Conservation (phyloP, 495 filamentous ascomycete genomes). For the Podospora australis region DNA sequence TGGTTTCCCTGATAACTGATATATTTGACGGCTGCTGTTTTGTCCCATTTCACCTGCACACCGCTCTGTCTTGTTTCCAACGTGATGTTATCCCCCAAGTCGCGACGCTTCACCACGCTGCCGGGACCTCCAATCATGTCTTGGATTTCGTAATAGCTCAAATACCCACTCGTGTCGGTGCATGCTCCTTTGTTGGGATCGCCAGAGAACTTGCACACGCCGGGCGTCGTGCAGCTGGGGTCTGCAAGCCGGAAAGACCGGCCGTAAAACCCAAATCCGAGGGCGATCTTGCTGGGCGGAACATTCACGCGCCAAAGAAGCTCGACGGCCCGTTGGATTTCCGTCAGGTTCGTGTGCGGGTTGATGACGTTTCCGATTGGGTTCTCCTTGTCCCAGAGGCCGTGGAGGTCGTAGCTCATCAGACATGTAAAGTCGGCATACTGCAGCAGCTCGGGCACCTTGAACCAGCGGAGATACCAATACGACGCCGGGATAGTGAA, state of each 20-base stretch:
- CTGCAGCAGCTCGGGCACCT: constrained; percentile 33
- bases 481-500: constrained; percentile 44
- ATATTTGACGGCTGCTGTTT: constrained; percentile 31
- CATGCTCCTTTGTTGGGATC: constrained; percentile 26
- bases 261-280: constrained; percentile 51
- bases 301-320: constrained; percentile 48
- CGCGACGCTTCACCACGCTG: not conserved
- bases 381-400: constrained; percentile 21
- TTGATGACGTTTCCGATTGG: constrained; percentile 27
- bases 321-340: constrained; percentile 41
- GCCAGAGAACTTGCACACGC: constrained; percentile 22
- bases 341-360: constrained; percentile 50
- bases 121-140: constrained; percentile 13
- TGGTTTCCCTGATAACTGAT: constrained; percentile 30
- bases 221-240: constrained; percentile 11
- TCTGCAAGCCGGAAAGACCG: constrained; percentile 26
- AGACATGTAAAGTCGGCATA: constrained; percentile 49
- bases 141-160: constrained; percentile 36
- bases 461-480: constrained; percentile 53
- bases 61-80: too few species aligned
- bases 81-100: not conserved
- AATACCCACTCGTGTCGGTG: constrained; percentile 23
- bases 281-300: constrained; percentile 31
- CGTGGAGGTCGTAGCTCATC: constrained; percentile 50
- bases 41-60: too few species aligned